A percentile compares a stretch with the other conserved stretches of the same genome.
Evolutionary conservation across 2,329 filamentous ascomycete genomes (phyloP).

Genomic region (Aspergillus pseudotamarii): DNA sequence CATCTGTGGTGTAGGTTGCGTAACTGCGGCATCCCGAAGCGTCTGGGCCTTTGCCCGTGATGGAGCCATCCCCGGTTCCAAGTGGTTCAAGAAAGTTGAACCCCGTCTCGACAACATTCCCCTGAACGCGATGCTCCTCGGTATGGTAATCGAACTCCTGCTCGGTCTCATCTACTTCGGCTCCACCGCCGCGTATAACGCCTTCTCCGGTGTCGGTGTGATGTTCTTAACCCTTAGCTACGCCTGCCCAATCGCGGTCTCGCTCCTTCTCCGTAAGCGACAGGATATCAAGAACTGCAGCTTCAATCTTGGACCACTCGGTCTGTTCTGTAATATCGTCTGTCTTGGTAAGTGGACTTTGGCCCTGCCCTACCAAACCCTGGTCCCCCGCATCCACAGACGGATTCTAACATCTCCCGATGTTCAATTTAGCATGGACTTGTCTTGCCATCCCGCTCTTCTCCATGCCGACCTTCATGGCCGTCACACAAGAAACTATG

Average conservation of each 20-base stretch:
- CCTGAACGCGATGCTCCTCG: slow-evolving; percentile 67
- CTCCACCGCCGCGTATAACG: slow-evolving; percentile 74
- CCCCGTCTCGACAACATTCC: slow-evolving; percentile 68
- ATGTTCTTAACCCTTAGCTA: slow-evolving; percentile 75
- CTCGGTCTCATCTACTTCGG: slow-evolving; percentile 79
- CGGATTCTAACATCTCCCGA: background rate
- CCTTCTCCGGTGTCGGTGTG: slow-evolving; percentile 78
- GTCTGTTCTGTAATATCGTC: slow-evolving; percentile 64
- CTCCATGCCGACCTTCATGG: slow-evolving; percentile 58
- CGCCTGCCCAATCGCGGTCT: slow-evolving; percentile 67
- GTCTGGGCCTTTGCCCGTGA: slow-evolving; percentile 75
- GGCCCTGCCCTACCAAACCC: background rate
- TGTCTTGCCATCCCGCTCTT: slow-evolving; percentile 71
- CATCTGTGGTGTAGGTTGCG: slow-evolving; percentile 69
- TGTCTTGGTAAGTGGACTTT: slow-evolving; percentile 58
- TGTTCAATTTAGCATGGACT: slow-evolving; percentile 55
- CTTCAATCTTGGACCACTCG: slow-evolving; percentile 62
- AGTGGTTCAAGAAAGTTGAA: slow-evolving; percentile 67
- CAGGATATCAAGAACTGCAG: slow-evolving; percentile 53
- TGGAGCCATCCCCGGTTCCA: slow-evolving; percentile 69
- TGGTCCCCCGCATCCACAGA: background rate
- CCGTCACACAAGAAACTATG: slow-evolving; percentile 61
- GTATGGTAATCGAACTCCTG: slow-evolving; percentile 68
- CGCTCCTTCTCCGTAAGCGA: slow-evolving; percentile 59
- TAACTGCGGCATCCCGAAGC: slow-evolving; percentile 71